phyloP scores from a whole-genome alignment of 257 asterid genomes.

The Plantago major region DNA sequence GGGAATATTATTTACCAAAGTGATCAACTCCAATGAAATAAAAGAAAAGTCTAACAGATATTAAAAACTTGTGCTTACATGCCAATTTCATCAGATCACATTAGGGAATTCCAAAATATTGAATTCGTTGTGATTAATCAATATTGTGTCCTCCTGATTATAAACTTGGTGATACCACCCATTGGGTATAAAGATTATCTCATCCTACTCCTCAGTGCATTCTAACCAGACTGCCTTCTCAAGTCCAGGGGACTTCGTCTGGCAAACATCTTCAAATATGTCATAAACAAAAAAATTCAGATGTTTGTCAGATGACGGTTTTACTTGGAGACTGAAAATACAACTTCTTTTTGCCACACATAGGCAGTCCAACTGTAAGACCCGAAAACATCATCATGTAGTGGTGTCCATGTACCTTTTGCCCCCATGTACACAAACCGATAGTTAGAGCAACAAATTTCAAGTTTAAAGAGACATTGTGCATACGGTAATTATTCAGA shows the following conservation, averaged over 20 bases:
- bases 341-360: slow-evolving; percentile 91
- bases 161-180: too few species aligned
- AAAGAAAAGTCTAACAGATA: too few species aligned
- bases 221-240: slow-evolving; percentile 89
- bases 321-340: slow-evolving; percentile 71
- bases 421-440: slow-evolving; percentile 97
- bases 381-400: slow-evolving; percentile 97
- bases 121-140: slow-evolving; percentile 97
- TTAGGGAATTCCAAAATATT: too few species aligned
- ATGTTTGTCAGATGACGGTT: slow-evolving; percentile 69
- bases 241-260: slow-evolving; percentile 62
- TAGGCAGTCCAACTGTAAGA: slow-evolving; percentile 97
- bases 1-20: too few species aligned
- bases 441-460: too few species aligned
- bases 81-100: too few species aligned
- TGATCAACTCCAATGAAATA: too few species aligned
- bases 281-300: slow-evolving; percentile 70
- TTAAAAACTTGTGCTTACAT: too few species aligned
- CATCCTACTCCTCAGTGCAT: slow-evolving; percentile 74
- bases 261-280: slow-evolving; percentile 68
- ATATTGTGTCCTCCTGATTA: slow-evolving; percentile 94
- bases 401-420: slow-evolving; percentile 99
- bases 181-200: slow-evolving; percentile 90
- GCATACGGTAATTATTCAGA: too few species aligned
- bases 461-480: too few species aligned